A percentile compares a stretch with the other conserved stretches of the same genome.
phyloP scores from a whole-genome alignment of 208 protist genomes.

The Crithidia bombi region DNA sequence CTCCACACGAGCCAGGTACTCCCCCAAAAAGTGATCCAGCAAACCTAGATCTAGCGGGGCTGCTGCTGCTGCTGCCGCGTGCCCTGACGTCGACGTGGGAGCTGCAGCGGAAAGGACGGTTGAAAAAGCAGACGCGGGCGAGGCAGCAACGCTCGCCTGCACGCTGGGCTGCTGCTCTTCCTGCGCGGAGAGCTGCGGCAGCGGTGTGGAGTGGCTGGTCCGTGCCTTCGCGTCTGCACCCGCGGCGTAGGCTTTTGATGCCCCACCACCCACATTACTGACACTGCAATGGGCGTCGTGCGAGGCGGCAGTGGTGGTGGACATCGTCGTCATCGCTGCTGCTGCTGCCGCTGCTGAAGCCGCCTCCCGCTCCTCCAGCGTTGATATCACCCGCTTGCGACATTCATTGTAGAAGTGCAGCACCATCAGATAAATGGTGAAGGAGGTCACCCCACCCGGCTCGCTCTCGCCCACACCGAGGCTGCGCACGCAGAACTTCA shows the following conservation, averaged over 20 bases:
- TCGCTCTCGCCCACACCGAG: constrained; percentile 69
- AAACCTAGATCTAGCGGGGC: constrained; percentile 24
- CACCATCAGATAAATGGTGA: constrained; percentile 87
- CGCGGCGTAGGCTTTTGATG: background rate
- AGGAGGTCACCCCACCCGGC: constrained; percentile 82
- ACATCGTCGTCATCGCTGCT: background rate
- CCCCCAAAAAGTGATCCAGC: constrained; percentile 30
- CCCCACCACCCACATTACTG: background rate
- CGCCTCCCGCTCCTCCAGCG: constrained; percentile 41
- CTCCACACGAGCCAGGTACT: constrained; percentile 39
- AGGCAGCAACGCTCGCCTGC: background rate
- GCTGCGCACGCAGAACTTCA: constrained; percentile 80
- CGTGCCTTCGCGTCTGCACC: constrained; percentile 7
- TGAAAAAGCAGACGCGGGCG: background rate
- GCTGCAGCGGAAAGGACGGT: background rate
- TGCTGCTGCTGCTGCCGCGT: background rate
- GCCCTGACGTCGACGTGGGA: background rate
- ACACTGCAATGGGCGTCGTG: background rate
- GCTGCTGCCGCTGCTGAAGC: constrained; percentile 8
- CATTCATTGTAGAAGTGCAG: constrained; percentile 84
- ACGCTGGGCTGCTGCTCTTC: constrained; percentile 1
- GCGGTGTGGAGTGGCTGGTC: background rate
- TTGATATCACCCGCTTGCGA: constrained; percentile 34
- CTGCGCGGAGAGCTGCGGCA: constrained; percentile 11
- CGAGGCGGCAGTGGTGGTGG: background rate